These are phyloP conservation scores for Psophocarpus tetragonolobus DNA, from an alignment of 306 rosid genomes.

Conservation along the genomic window DNA sequence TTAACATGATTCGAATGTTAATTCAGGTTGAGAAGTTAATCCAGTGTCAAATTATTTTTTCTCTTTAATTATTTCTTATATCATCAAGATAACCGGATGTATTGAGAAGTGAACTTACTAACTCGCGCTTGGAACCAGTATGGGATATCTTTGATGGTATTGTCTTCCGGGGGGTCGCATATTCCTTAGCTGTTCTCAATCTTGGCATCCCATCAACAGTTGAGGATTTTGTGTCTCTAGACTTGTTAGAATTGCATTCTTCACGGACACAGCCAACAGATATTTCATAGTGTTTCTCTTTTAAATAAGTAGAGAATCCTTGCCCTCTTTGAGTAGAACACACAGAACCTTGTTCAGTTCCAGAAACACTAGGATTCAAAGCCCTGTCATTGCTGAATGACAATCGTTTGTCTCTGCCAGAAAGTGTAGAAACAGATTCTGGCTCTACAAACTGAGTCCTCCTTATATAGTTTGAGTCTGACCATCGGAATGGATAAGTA, in stretches of 20 bases:
- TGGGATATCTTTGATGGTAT: slow-evolving; percentile 47
- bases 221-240: slow-evolving; percentile 52
- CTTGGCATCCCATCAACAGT: slow-evolving; percentile 43
- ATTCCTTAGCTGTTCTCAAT: slow-evolving; percentile 44
- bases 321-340: slow-evolving; percentile 59
- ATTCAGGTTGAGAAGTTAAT: slow-evolving; percentile 13
- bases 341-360: slow-evolving; percentile 61
- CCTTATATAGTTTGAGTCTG: slow-evolving; percentile 59
- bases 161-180: slow-evolving; percentile 43
- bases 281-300: slow-evolving; percentile 45
- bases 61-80: not conserved
- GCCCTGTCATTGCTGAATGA: slow-evolving; percentile 76
- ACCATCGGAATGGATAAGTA: slow-evolving; percentile 57
- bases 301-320: slow-evolving; percentile 46
- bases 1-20: not conserved
- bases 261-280: slow-evolving; percentile 47
- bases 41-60: not conserved
- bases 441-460: slow-evolving; percentile 64
- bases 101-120: slow-evolving; percentile 49
- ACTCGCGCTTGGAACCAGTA: slow-evolving; percentile 45
- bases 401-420: slow-evolving; percentile 51
- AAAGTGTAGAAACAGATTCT: slow-evolving; percentile 44
- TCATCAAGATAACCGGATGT: slow-evolving; percentile 16
- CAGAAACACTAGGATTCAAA: slow-evolving; percentile 80
- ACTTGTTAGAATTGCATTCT: slow-evolving; percentile 37